A percentile compares a stretch with the other conserved stretches of the same genome.
Conservation (phyloP, 1,284 basidiomycete species). For the Gomphus sp. region DNA sequence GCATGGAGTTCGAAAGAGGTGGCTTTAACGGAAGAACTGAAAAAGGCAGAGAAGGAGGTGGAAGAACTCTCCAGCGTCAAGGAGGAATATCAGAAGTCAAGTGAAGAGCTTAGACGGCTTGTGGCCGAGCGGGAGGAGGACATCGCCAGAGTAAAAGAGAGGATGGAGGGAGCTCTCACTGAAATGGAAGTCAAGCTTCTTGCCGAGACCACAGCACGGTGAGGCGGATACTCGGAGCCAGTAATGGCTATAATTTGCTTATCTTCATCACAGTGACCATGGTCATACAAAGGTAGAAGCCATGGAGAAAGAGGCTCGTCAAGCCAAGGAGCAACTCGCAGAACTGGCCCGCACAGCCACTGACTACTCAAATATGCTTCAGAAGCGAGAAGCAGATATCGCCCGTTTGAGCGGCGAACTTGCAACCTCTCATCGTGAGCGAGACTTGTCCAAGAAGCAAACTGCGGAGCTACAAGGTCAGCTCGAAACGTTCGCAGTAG, state of each 20-base stretch:
- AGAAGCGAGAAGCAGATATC: slow-evolving; percentile 72
- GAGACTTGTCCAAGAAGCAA: slow-evolving; percentile 45
- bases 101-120: slow-evolving; percentile 67
- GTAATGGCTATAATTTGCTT: slow-evolving; percentile 2
- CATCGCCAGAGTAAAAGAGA: slow-evolving; percentile 64
- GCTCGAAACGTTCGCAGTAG: slow-evolving; percentile 58
- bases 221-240: slow-evolving; percentile 20
- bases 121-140: slow-evolving; percentile 77
- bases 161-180: slow-evolving; percentile 55
- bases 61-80: slow-evolving; percentile 45
- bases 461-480: slow-evolving; percentile 59
- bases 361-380: slow-evolving; percentile 72
- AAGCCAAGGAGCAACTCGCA: slow-evolving; percentile 70
- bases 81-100: slow-evolving; percentile 52
- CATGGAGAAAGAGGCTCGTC: slow-evolving; percentile 59
- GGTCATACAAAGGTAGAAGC: slow-evolving; percentile 50
- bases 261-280: slow-evolving; percentile 41
- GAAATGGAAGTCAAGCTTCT: slow-evolving; percentile 72
- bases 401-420: slow-evolving; percentile 51
- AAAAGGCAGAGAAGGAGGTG: slow-evolving; percentile 54
- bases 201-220: slow-evolving; percentile 62
- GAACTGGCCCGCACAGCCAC: slow-evolving; percentile 72
- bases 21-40: slow-evolving; percentile 45
- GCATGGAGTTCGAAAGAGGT: slow-evolving; percentile 56
- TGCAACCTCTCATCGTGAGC: slow-evolving; percentile 42